phyloP scores from a whole-genome alignment of 2,329 filamentous ascomycete genomes.

The Arthrobotrys sinensis region DNA sequence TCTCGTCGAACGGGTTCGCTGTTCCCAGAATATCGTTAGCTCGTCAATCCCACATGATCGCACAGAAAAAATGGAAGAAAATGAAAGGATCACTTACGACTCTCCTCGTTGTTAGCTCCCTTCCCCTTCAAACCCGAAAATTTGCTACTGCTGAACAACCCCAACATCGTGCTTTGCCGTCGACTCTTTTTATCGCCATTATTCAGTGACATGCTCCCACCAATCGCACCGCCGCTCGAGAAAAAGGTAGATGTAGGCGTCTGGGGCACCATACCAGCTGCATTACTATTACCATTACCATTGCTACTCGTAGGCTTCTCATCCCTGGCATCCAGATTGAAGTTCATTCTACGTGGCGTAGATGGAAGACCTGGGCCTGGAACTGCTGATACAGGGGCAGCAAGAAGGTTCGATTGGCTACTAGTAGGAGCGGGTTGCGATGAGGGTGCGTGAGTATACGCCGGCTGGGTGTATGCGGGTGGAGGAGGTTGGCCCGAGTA shows the following conservation, averaged over 20 bases:
- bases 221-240: conserved; percentile 55
- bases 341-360: conserved; percentile 57
- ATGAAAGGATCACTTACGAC: conserved; percentile 50
- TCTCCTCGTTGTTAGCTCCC: conserved; percentile 49
- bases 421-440: conserved; percentile 34
- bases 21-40: conserved; percentile 26
- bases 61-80: conserved; percentile 7
- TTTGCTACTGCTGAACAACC: conserved; percentile 60
- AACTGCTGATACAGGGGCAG: conserved; percentile 21
- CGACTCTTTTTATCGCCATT: conserved; percentile 58
- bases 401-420: conserved; percentile 31
- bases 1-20: conserved; percentile 60
- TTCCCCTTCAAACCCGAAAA: conserved; percentile 55
- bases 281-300: conserved; percentile 35
- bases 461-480: not conserved
- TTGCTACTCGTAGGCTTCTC: conserved; percentile 16
- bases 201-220: conserved; percentile 53
- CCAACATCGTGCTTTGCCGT: conserved; percentile 60
- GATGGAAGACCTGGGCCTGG: conserved; percentile 46
- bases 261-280: conserved; percentile 45
- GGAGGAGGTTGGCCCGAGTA: conserved; percentile 2
- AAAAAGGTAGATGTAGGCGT: conserved; percentile 52
- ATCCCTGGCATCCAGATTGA: conserved; percentile 52
- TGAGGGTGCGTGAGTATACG: conserved; percentile 20
- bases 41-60: not conserved